Conservation (phyloP, 2,329 filamentous ascomycete genomes). For the Aaosphaeria pasadenensis region DNA sequence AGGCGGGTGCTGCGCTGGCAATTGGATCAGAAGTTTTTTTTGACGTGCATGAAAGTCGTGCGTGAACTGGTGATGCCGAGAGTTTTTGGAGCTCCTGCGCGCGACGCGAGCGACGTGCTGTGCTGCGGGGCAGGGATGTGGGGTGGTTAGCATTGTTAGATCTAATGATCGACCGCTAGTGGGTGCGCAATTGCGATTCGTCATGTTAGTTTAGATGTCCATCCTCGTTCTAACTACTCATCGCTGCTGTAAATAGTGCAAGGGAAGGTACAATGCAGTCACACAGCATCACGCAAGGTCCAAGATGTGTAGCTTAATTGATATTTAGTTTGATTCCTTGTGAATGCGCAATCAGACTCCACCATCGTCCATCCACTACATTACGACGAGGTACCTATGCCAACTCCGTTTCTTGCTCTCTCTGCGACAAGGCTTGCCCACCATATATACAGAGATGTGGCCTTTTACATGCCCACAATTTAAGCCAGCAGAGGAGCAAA, state of each 20-base stretch:
- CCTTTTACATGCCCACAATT: slow-evolving; percentile 15
- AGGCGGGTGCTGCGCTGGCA: no score
- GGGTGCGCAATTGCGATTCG: background rate
- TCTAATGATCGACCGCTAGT: slow-evolving; percentile 9
- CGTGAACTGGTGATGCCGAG: no score
- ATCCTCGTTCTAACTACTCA: no score
- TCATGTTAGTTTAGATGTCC: no score
- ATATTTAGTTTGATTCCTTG: slow-evolving; percentile 15
- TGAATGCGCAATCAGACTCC: slow-evolving; percentile 13
- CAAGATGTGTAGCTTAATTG: background rate
- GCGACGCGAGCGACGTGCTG: background rate
- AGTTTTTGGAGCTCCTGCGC: no score
- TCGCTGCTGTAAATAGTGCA: no score
- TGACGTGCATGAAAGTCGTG: no score
- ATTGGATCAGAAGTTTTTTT: no score
- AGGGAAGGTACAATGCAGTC: background rate
- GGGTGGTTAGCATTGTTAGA: slow-evolving; percentile 1
- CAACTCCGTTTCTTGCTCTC: slow-evolving; percentile 13
- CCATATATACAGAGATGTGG: slow-evolving; percentile 13
- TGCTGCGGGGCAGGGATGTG: slow-evolving; percentile 10
- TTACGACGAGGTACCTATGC: slow-evolving; percentile 22
- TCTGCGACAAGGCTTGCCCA: slow-evolving; percentile 9
- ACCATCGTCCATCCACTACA: slow-evolving; percentile 19
- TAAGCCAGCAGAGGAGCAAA: slow-evolving; percentile 26
- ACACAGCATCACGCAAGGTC: background rate